Conservation (phyloP, 768 basidiomycete species). For the Panellus pusillus region DNA sequence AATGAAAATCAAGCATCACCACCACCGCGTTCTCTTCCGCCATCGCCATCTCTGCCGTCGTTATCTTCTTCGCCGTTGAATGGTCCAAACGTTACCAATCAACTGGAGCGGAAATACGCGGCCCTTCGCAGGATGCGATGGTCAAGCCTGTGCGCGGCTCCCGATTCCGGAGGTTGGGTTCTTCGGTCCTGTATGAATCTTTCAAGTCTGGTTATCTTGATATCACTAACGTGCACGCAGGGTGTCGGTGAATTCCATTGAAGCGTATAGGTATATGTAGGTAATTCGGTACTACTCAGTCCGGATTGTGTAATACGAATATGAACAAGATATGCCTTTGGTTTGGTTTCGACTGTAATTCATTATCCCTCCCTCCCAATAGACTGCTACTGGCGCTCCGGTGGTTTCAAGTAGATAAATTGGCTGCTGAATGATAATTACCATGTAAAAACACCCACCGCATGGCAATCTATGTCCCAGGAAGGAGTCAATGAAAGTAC, state of each 20-base stretch:
- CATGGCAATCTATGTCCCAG: too few relatives aligned
- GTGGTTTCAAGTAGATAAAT: too few relatives aligned
- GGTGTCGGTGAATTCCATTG: conserved; percentile 2
- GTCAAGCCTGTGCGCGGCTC: conserved; percentile 17
- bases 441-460: too few relatives aligned
- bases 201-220: neutral
- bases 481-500: too few relatives aligned
- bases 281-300: too few relatives aligned
- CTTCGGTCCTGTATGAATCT: conserved; percentile 23
- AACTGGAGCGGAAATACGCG: conserved; percentile 33
- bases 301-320: too few relatives aligned
- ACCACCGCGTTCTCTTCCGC: conserved; percentile 33
- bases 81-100: conserved; percentile 24
- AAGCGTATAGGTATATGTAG: neutral
- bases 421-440: too few relatives aligned
- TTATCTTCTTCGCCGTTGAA: conserved; percentile 38
- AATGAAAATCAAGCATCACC: too few relatives aligned
- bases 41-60: conserved; percentile 35
- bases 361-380: too few relatives aligned
- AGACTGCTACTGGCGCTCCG: too few relatives aligned
- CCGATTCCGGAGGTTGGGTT: conserved; percentile 18
- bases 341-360: too few relatives aligned
- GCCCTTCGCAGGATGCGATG: conserved; percentile 23
- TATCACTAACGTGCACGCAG: neutral
- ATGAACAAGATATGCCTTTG: too few relatives aligned